phyloP scores from a whole-genome alignment of 768 basidiomycete species.

The Mycena leptocephala region DNA sequence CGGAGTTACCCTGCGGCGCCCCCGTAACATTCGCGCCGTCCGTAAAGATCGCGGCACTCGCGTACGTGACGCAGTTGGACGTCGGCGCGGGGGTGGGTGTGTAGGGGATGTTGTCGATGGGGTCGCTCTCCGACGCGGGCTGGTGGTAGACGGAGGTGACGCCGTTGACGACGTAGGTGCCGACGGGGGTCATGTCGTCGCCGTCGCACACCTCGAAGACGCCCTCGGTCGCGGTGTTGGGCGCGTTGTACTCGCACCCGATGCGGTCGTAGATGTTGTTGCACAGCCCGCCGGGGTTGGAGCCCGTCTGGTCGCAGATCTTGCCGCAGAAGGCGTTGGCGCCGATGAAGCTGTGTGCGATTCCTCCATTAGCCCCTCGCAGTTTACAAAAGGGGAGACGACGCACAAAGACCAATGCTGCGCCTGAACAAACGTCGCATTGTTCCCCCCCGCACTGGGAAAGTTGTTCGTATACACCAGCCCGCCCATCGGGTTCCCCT shows the following conservation, averaged over 20 bases:
- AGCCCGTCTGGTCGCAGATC: constrained; percentile 64
- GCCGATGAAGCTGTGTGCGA: constrained; percentile 70
- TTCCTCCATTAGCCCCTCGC: not conserved
- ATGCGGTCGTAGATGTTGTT: constrained; percentile 64
- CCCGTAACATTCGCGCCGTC: constrained; percentile 29
- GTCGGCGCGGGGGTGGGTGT: constrained; percentile 40
- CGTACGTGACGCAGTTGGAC: constrained; percentile 38
- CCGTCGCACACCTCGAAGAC: constrained; percentile 60
- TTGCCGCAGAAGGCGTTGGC: constrained; percentile 66
- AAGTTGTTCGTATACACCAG: constrained; percentile 66
- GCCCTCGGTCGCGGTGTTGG: constrained; percentile 59
- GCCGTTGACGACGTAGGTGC: constrained; percentile 56
- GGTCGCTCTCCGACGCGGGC: constrained; percentile 41
- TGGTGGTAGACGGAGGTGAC: constrained; percentile 39
- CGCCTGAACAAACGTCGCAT: constrained; percentile 58
- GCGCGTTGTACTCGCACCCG: constrained; percentile 71
- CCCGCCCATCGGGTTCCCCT: constrained; percentile 74
- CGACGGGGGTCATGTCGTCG: constrained; percentile 63
- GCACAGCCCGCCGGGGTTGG: constrained; percentile 57
- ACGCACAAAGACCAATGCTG: constrained; percentile 67
- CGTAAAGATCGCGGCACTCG: constrained; percentile 33
- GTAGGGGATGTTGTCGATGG: constrained; percentile 44
- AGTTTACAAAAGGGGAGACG: not conserved
- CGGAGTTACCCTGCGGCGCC: constrained; percentile 20
- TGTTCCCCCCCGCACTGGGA: constrained; percentile 52